Evolutionary conservation across 2,329 filamentous ascomycete species (phyloP).

Genomic region (Sporothrix euskadiensis): DNA sequence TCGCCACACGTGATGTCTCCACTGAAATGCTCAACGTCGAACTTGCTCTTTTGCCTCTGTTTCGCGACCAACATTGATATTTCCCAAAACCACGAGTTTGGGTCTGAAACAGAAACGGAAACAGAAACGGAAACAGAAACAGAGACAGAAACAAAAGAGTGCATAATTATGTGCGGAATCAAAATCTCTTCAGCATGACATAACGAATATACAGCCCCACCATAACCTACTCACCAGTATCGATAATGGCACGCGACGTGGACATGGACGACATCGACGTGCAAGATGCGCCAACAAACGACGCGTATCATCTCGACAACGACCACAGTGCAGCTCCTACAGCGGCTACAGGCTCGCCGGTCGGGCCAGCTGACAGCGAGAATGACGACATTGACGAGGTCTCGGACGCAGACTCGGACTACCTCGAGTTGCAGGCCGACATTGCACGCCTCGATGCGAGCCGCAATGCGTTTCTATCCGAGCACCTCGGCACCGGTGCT

Average conservation of each 20-base stretch:
- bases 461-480: slow-evolving; percentile 40
- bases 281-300: slow-evolving; percentile 29
- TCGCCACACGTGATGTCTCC: slow-evolving; percentile 17
- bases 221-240: background rate
- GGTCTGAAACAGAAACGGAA: background rate
- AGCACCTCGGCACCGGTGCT: slow-evolving; percentile 35
- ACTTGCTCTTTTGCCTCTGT: background rate
- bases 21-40: slow-evolving; percentile 14
- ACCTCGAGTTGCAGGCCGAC: slow-evolving; percentile 43
- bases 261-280: slow-evolving; percentile 16
- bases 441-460: slow-evolving; percentile 44
- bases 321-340: background rate
- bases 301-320: background rate
- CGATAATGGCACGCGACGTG: slow-evolving; percentile 18
- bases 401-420: slow-evolving; percentile 47
- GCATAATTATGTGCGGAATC: background rate
- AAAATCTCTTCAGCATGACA: background rate
- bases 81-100: background rate
- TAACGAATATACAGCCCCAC: background rate
- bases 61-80: background rate
- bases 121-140: background rate
- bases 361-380: slow-evolving; percentile 28
- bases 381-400: slow-evolving; percentile 32
- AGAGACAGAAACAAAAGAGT: background rate
- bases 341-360: background rate